phyloP scores from a whole-genome alignment of 2,329 filamentous ascomycete genomes.

The Stachybotrys elegans region DNA sequence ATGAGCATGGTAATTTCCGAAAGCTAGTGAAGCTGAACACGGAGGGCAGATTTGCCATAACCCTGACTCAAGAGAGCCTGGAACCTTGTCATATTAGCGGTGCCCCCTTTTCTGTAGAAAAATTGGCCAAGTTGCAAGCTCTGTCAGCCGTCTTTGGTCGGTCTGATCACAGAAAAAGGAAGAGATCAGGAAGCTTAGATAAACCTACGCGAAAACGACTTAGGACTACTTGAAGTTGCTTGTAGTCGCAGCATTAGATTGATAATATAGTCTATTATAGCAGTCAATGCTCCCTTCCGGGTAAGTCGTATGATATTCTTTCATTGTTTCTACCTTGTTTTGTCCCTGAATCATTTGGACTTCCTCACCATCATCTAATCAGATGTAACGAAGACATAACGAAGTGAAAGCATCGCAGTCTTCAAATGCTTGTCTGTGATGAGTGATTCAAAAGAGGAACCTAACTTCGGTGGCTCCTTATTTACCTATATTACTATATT shows the following conservation, averaged over 20 bases:
- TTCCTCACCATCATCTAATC: not conserved
- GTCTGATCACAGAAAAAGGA: conserved; percentile 1
- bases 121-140: not conserved
- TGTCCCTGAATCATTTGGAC: not conserved
- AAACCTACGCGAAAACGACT: not conserved
- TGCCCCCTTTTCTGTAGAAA: not conserved
- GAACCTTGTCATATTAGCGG: not conserved
- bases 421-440: conserved; percentile 1
- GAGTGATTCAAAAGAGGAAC: not conserved
- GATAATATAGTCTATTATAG: not conserved
- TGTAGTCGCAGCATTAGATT: not conserved
- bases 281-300: not conserved
- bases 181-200: conserved; percentile 1
- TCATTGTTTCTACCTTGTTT: not conserved
- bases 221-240: not conserved
- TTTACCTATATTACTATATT: not conserved
- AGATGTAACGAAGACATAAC: not conserved
- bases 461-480: conserved; percentile 1
- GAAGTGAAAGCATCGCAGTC: conserved; percentile 4
- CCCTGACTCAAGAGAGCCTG: not conserved
- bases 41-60: conserved; percentile 1
- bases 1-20: not conserved
- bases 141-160: conserved; percentile 1
- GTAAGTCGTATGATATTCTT: not conserved
- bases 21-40: conserved; percentile 1